Evolutionary conservation across 75 land plant genomes (phyloP).

Genomic region (Selaginella moellendorffii): DNA sequence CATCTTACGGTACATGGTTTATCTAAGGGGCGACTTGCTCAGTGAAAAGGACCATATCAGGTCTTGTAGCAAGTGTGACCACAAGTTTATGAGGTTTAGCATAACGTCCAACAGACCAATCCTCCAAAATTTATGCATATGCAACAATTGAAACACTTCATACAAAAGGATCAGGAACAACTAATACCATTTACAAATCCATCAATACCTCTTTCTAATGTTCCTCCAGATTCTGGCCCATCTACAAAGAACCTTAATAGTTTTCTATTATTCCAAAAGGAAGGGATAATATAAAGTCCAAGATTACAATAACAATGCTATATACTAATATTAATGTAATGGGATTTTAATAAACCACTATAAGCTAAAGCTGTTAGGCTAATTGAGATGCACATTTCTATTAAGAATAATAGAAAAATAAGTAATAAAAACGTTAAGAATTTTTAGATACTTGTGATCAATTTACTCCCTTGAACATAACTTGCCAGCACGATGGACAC

Average conservation of each 20-base stretch:
- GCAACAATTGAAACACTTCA: neutral
- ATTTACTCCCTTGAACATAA: no score
- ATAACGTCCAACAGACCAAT: neutral
- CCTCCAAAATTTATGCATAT: neutral
- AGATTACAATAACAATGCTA: neutral
- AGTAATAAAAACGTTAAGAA: neutral
- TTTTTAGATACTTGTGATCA: no score
- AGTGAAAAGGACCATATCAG: neutral
- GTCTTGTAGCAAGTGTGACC: neutral
- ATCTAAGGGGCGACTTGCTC: neutral
- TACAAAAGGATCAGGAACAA: neutral
- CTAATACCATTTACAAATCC: neutral
- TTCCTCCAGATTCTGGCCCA: neutral
- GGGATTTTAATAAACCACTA: neutral
- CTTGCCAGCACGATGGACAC: no score
- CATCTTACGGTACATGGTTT: neutral
- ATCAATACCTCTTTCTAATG: neutral
- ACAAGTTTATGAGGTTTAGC: neutral
- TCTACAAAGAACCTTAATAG: neutral
- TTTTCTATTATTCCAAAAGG: neutral
- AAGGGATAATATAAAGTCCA: neutral
- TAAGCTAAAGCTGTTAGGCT: neutral
- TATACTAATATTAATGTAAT: neutral
- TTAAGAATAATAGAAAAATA: neutral
- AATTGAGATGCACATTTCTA: neutral